A percentile compares a stretch with the other conserved stretches of the same genome.
These are phyloP conservation scores for Fistulinella prunicolor DNA, from an alignment of 768 basidiomycete genomes.

Conservation along the genomic window DNA sequence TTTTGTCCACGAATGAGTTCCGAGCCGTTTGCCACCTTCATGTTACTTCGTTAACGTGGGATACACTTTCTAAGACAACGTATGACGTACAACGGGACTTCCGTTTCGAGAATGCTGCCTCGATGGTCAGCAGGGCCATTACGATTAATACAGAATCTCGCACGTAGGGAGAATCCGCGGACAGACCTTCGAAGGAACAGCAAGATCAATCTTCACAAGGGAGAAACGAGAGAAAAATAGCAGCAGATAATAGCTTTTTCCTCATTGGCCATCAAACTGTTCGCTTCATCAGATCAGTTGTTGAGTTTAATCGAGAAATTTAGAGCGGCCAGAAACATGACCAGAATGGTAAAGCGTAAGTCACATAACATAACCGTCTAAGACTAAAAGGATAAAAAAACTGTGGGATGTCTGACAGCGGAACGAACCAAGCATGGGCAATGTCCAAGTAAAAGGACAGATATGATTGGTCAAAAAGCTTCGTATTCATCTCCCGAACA, in stretches of 20 bases:
- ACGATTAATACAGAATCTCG: neutral
- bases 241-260: neutral
- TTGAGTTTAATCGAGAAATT: slow-evolving; percentile 1
- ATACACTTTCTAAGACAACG: neutral
- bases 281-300: neutral
- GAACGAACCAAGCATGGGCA: slow-evolving; percentile 57
- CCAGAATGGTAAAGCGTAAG: slow-evolving; percentile 7
- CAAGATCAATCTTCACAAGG: neutral
- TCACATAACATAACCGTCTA: neutral
- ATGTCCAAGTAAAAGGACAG: neutral
- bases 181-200: neutral
- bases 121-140: too few species aligned
- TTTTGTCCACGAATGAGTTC: neutral
- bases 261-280: neutral
- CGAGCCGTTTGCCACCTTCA: neutral
- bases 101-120: slow-evolving; percentile 6
- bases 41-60: slow-evolving; percentile 5
- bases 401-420: slow-evolving; percentile 51
- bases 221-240: neutral
- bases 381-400: neutral
- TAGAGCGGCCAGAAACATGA: neutral
- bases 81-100: slow-evolving; percentile 10
- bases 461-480: slow-evolving; percentile 54
- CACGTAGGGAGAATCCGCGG: neutral
- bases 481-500: slow-evolving; percentile 46